Evolutionary conservation across 257 asterid species (phyloP).

Genomic region (Gardenia jasminoides): DNA sequence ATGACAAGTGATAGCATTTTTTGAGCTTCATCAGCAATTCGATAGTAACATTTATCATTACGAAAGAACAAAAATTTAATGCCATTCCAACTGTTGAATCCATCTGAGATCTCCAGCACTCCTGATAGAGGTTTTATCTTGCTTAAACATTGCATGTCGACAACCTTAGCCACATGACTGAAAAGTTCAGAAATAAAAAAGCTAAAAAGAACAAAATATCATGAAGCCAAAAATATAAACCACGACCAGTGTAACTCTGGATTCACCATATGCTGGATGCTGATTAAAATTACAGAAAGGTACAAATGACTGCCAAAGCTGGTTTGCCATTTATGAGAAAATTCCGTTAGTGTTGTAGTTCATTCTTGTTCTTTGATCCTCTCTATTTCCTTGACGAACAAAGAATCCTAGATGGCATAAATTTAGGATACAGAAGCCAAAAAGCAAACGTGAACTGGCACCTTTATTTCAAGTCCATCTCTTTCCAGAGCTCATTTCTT

Average conservation of each 20-base stretch:
- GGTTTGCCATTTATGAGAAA: conserved; percentile 67
- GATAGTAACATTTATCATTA: not conserved
- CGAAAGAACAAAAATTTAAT: not conserved
- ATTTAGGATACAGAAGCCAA: conserved; percentile 14
- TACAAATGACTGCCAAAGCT: conserved; percentile 35
- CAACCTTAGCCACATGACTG: not conserved
- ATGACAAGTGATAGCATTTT: not conserved
- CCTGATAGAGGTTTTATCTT: not conserved
- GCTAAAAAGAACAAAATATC: not conserved
- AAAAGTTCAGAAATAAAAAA: not conserved
- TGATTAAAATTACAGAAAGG: conserved; percentile 27
- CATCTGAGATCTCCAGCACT: not conserved
- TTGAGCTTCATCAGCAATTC: not conserved
- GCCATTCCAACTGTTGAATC: not conserved
- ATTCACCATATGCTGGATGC: conserved; percentile 22
- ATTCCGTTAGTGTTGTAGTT: conserved; percentile 22
- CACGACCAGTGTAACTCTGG: not conserved
- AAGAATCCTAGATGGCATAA: conserved; percentile 21
- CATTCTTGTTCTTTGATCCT: conserved; percentile 10
- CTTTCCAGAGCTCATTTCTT: conserved; percentile 47
- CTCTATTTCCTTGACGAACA: conserved; percentile 7
- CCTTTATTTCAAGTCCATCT: conserved; percentile 42
- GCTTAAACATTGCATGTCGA: not conserved
- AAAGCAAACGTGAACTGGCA: conserved; percentile 13
- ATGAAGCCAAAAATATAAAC: not conserved